Evolutionary conservation across 768 basidiomycete genomes (phyloP).

Genomic region (Sarcodon aspratus): DNA sequence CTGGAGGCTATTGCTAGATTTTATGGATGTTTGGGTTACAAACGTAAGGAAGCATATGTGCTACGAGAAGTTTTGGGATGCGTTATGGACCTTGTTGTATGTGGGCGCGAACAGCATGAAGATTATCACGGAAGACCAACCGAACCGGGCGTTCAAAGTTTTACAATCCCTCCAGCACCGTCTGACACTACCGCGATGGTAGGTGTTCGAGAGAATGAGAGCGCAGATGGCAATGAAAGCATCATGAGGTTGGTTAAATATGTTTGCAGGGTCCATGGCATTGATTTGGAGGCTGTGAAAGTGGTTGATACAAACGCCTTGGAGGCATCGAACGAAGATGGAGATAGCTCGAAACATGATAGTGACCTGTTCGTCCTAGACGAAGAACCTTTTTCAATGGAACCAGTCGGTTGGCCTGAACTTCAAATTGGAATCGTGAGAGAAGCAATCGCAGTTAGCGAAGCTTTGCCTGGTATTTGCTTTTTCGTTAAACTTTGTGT

Average conservation of each 20-base stretch:
- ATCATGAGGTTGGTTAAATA: slow-evolving; percentile 65
- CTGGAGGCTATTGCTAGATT: slow-evolving; percentile 63
- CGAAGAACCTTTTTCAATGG: slow-evolving; percentile 29
- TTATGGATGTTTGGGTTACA: slow-evolving; percentile 74
- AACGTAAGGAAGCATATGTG: slow-evolving; percentile 79
- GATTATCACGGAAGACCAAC: slow-evolving; percentile 8
- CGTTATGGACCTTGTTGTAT: slow-evolving; percentile 78
- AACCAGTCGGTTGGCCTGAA: slow-evolving; percentile 86
- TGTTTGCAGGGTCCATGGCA: slow-evolving; percentile 69
- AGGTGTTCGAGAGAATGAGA: slow-evolving; percentile 64
- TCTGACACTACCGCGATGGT: slow-evolving; percentile 39
- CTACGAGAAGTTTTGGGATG: slow-evolving; percentile 81
- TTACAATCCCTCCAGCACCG: slow-evolving; percentile 30
- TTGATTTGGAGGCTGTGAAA: slow-evolving; percentile 65
- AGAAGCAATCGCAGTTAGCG: slow-evolving; percentile 85
- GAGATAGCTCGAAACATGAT: not conserved
- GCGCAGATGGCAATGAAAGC: slow-evolving; percentile 70
- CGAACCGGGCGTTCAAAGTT: slow-evolving; percentile 11
- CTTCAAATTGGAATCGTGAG: slow-evolving; percentile 89
- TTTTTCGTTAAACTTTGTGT: not conserved
- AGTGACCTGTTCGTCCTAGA: slow-evolving; percentile 7
- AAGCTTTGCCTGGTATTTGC: slow-evolving; percentile 74
- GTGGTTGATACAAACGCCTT: slow-evolving; percentile 20
- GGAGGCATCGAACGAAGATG: slow-evolving; percentile 2
- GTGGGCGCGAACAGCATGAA: slow-evolving; percentile 65